These are phyloP conservation scores for Vaccinium macrocarpon DNA, from an alignment of 148 eudicot genomes.

Conservation along the genomic window DNA sequence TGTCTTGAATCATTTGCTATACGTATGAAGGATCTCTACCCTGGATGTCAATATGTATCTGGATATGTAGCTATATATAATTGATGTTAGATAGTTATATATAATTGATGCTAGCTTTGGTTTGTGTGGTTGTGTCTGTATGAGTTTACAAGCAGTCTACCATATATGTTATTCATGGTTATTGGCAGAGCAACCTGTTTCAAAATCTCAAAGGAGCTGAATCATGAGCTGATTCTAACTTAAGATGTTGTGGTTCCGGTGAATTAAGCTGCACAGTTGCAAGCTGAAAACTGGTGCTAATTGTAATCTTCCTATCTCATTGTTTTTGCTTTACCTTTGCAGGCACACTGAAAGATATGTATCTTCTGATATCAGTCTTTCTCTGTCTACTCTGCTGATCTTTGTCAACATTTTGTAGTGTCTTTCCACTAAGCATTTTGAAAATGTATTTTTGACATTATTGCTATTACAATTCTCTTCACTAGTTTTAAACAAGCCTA, in stretches of 20 bases:
- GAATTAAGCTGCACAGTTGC: not conserved
- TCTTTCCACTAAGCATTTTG: not conserved
- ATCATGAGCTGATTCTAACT: not conserved
- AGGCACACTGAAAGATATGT: not conserved
- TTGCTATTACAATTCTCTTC: not conserved
- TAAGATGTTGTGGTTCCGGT: not conserved
- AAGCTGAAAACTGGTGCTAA: slow-evolving; percentile 1
- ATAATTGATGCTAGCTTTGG: not conserved
- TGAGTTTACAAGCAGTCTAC: not conserved
- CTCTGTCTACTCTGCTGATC: not conserved
- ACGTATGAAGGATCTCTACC: not conserved
- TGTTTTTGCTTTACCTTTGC: slow-evolving; percentile 6
- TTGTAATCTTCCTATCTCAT: not conserved
- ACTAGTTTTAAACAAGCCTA: not conserved
- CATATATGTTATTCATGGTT: not conserved
- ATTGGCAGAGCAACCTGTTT: not conserved
- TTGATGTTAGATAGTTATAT: not conserved
- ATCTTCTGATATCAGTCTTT: not conserved
- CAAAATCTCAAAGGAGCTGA: not conserved
- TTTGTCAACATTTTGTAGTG: not conserved
- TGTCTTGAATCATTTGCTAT: not conserved
- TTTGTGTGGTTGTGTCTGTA: not conserved
- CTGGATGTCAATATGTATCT: not conserved
- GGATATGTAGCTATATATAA: not conserved
- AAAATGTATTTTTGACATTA: not conserved